Percentiles rank a stretch among this genome's conserved stretches.
Conservation (phyloP, 345 rosid species). For the Excoecaria cochinchinensis region DNA sequence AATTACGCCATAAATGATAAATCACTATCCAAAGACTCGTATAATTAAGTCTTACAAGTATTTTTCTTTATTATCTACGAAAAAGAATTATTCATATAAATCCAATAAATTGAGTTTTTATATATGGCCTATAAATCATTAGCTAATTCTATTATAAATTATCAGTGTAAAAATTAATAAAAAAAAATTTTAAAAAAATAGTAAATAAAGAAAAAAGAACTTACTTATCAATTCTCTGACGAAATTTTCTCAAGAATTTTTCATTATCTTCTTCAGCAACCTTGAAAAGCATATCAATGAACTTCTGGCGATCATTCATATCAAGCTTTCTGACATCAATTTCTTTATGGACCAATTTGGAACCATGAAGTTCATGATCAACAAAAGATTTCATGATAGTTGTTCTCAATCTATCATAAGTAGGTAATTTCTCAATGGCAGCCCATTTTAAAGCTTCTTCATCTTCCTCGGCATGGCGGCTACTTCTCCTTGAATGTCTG, state of each 20-base stretch:
- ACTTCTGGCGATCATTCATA: constrained; percentile 55
- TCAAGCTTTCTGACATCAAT: constrained; percentile 81
- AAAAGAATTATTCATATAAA: too few relatives aligned
- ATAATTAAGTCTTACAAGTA: too few relatives aligned
- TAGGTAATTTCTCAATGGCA: constrained; percentile 85
- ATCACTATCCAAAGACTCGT: too few relatives aligned
- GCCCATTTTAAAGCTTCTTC: constrained; percentile 98
- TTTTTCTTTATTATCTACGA: too few relatives aligned
- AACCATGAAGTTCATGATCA: constrained; percentile 35
- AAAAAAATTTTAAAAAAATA: neutral
- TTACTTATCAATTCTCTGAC: constrained; percentile 73
- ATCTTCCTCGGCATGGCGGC: constrained; percentile 54
- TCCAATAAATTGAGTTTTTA: too few relatives aligned
- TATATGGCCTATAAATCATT: too few relatives aligned
- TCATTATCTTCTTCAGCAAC: constrained; percentile 91
- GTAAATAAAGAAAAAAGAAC: neutral
- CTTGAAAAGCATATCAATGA: constrained; percentile 69
- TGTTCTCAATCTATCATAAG: constrained; percentile 73
- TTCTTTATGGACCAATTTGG: constrained; percentile 35
- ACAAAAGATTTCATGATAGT: constrained; percentile 57
- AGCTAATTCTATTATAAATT: too few relatives aligned
- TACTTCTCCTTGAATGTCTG: constrained; percentile 47
- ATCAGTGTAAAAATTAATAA: too few relatives aligned
- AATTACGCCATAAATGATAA: too few relatives aligned
- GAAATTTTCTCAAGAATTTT: constrained; percentile 64